Evolutionary conservation across 805 yeast species (phyloP).

Genomic region (Lachancea sp.): DNA sequence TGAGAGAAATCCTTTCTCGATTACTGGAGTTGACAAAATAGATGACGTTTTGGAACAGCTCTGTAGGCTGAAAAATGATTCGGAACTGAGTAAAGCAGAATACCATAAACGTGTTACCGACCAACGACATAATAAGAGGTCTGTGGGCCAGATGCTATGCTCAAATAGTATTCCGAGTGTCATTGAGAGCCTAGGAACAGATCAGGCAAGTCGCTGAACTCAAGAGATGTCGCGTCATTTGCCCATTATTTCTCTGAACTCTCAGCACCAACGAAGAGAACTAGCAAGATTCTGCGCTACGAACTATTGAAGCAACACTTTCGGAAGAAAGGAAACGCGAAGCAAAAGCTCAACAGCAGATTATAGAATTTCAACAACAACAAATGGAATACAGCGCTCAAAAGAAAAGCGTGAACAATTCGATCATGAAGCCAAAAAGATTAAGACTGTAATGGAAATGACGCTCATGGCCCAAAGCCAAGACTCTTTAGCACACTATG

Average conservation of each 20-base stretch:
- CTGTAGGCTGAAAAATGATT: not conserved
- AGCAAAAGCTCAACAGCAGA: not conserved
- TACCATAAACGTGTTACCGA: conserved; percentile 1
- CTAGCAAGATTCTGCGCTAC: too few relatives aligned
- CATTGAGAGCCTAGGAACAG: not conserved
- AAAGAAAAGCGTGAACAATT: not conserved
- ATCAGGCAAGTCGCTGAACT: not conserved
- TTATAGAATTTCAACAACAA: not conserved
- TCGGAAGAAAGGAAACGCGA: not conserved
- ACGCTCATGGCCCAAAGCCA: not conserved
- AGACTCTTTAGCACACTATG: not conserved
- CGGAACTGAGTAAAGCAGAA: not conserved
- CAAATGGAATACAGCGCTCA: not conserved
- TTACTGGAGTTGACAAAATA: conserved; percentile 1
- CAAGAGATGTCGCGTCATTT: not conserved
- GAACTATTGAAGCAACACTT: too few relatives aligned
- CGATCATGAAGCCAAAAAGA: not conserved
- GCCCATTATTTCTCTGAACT: not conserved
- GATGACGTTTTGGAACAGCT: not conserved
- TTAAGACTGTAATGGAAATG: not conserved
- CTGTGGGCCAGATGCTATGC: not conserved
- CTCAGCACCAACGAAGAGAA: not conserved
- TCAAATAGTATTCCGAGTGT: not conserved
- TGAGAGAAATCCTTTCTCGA: not conserved
- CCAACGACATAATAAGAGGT: not conserved